Evolutionary conservation across 495 filamentous ascomycete genomes (phyloP), one percentile per base, ranked within the genome.

Genomic region (Hypoxylon fragiforme): DNA sequence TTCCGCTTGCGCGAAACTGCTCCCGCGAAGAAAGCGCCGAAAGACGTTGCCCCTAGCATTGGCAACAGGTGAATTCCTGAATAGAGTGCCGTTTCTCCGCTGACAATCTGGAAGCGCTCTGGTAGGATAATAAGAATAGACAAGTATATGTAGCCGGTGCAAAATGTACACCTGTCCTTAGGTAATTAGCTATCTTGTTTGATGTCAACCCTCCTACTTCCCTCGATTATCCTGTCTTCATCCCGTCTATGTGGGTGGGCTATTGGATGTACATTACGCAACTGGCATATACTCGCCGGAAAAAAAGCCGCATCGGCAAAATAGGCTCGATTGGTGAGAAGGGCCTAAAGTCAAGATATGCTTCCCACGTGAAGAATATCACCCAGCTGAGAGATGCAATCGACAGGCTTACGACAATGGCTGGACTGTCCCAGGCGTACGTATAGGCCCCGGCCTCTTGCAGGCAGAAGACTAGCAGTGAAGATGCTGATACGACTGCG

Each of bases 51-150:
- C 15, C 69, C 77, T 3, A 84, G 67, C 64, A 83, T 74, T 1
- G 81, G 81, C 3, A 86, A 71, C 20, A 90, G 66, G 22, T 82
- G 73, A 12, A 85, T 64, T 12, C 84, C 86, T 0, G 85, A 78
- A 14, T 56, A 52, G 43, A 79, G 65, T 3, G 79, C 63, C 46
- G 54, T 74, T 59, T 77, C 74, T 4, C 64, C 69, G 40, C 81
- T 75, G 12, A 85, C 76, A 19, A 84, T 70, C 48, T 86, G 82
- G 24, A 85, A 81, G 36, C 81, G 76, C 49, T 85, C 77, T 3
- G 85, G 82, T 6, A 88, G 70, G 39, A 80, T 77, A 30, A 86
- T 75, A 3, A 85, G 69, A 42, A 79, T 71, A 3, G 77, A 64
- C 24, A 84, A 78, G 54, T 79, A 85, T 4, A 79, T 68, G 37